Evolutionary conservation across 2,329 filamentous ascomycete species (phyloP), one percentile per base, ranked within the genome.

Genomic region (Pseudopithomyces chartarum): DNA sequence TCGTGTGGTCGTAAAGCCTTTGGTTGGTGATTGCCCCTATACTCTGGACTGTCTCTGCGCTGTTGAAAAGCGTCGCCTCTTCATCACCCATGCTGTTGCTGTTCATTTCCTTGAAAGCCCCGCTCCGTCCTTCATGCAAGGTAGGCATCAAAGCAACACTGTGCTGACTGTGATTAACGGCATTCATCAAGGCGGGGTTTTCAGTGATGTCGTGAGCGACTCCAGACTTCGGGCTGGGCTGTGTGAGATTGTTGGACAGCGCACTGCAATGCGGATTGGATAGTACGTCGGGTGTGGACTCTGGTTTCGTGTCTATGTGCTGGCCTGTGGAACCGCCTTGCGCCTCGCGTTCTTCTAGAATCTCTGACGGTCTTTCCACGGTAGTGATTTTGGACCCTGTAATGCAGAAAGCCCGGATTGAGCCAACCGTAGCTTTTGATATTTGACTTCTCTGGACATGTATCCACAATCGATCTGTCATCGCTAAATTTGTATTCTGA

Each of bases 381-480:
- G 33, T 12, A 19, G 19, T 29, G 20, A 32, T n/a, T 5, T 40
- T 42, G 39, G 29, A n/a, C 11, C 23, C 19, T 20, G 49, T 8
- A 32, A 26, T 22, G n/a, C 58, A 55, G 23, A 67, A 62, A n/a
- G 56, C 42, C 32, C 53, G 57, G 8, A 65, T 54, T n/a, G 39
- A 6, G 6, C 43, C 44, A 23, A 52, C 13, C 4, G 43, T 17
- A 46, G 57, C 12, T 36, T 59, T 66, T 15, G 46, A 55, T 15
- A 54, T 20, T 1, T 57, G 54, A 15, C 32, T 45, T 43, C 44
- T 65, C 29, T 65, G 65, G 19, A 56, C 40, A 11, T 64, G 49
- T 17, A 59, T 47, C 65, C 65, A 68, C 11, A 65, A 49, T 22
- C 45, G 56, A 44, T 52, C 40, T 13, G 52, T 33, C 7, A 57